A percentile compares a stretch with the other conserved stretches of the same genome.
These are phyloP conservation scores for Trametes maxima DNA, from an alignment of 768 basidiomycete species.

Conservation along the genomic window DNA sequence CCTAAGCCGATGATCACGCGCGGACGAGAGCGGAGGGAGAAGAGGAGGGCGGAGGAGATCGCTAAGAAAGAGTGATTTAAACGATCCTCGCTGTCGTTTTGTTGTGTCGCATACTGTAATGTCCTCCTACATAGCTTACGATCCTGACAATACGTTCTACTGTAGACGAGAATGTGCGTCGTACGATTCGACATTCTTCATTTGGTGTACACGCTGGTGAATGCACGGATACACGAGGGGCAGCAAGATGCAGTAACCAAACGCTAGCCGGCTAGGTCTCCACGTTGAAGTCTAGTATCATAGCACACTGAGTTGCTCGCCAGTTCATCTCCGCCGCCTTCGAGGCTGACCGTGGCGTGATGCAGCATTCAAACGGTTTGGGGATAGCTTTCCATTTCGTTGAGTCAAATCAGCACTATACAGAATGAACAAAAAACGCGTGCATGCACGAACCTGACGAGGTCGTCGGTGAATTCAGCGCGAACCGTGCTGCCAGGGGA, in stretches of 20 bases:
- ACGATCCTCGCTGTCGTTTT: background rate
- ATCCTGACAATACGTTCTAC: conserved; percentile 3
- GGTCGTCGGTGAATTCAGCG: conserved; percentile 4
- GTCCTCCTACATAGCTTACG: conserved; percentile 7
- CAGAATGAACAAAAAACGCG: background rate
- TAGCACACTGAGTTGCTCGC: background rate
- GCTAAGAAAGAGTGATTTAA: conserved; percentile 10
- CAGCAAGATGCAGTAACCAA: no score
- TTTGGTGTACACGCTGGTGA: no score
- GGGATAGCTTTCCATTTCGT: background rate
- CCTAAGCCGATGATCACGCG: conserved; percentile 84
- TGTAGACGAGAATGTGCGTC: conserved; percentile 8
- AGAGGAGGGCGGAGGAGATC: conserved; percentile 20
- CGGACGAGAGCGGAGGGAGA: conserved; percentile 78
- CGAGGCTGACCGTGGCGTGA: background rate
- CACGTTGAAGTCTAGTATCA: no score
- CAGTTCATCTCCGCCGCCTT: background rate
- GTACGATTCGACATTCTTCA: no score
- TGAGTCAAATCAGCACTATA: background rate
- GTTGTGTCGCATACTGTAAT: conserved; percentile 6
- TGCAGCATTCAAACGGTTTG: background rate
- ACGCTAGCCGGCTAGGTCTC: no score
- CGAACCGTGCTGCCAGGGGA: background rate
- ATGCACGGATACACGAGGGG: no score
- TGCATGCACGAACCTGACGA: conserved; percentile 12